Base-by-base conservation (phyloP, 2,329 filamentous ascomycete genomes). In the Stagonosporopsis vannaccii region DNA sequence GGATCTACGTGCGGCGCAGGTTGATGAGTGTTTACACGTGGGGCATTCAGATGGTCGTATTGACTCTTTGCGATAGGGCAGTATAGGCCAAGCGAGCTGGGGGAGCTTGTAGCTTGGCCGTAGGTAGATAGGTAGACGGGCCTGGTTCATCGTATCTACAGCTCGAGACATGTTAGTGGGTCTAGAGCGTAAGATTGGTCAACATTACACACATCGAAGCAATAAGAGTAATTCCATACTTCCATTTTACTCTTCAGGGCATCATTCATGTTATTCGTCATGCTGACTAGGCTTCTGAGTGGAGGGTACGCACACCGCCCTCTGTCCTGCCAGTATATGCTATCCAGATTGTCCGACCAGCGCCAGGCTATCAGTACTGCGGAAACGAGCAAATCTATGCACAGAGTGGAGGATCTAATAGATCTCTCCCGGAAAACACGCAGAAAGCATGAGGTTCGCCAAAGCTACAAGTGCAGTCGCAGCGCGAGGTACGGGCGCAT, bases 221-320 rank as follows among this genome's bases (percentile, higher is more conserved):
- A 40, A 43, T 6, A 0, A 13, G 9, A 43, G n/a, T 30, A n/a
- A n/a, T 15, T 15, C 7, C n/a, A 22, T 43, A 15, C 1, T 43
- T 30, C n/a, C 3, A 30, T 2, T 5, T 25, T 26, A 30, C 12
- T 33, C 12, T 33, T 20, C 30, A 33, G 20, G 42, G 28, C 59
- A 59, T 62, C 41, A 62, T 54, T 68, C 60, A 47, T 65, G 54
- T 67, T 47, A 61, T 59, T 65, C 57, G 47, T 62, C 47, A 51
- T 51, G 35, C 55, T 59, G 59, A 55, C 51, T 35, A 56, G 46
- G 39, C 44, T 46, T 20, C 17, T 28, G 36, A 35, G 12, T 45
- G 43, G 44, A 57, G 50, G 36, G 42, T 32, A 11, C 41, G 50
- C 51, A 32, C 36, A 37, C 37, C 57, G 23, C 36, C 41, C 28